Percentiles rank a stretch among this genome's conserved stretches.
These are phyloP conservation scores for Trichoderma aggressivum DNA, from an alignment of 2,329 filamentous ascomycete genomes.

Conservation along the genomic window DNA sequence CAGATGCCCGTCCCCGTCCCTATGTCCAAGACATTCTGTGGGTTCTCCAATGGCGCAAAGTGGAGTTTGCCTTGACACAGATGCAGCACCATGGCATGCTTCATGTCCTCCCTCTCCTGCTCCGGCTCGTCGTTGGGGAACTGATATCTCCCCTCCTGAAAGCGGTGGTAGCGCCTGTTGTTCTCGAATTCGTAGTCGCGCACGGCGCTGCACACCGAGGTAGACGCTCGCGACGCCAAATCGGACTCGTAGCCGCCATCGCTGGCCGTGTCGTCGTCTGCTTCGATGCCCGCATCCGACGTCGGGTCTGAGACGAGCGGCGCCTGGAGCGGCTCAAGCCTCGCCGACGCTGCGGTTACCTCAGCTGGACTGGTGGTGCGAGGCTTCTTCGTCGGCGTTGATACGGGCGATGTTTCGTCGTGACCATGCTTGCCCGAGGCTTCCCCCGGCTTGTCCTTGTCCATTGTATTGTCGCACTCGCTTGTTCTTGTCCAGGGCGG, in stretches of 20 bases:
- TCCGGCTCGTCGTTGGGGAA: constrained; percentile 44
- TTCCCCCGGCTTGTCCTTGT: neutral
- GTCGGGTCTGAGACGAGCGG: neutral
- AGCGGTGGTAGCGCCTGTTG: constrained; percentile 41
- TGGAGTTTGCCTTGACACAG: constrained; percentile 38
- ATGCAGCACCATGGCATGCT: constrained; percentile 38
- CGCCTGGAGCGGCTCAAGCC: neutral
- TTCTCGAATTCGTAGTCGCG: constrained; percentile 43
- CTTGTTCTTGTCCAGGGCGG: neutral
- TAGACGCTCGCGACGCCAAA: constrained; percentile 18
- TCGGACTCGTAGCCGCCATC: constrained; percentile 17
- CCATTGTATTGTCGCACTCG: neutral
- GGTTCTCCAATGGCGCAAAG: constrained; percentile 39
- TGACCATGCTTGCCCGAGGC: neutral
- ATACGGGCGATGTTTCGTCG: neutral
- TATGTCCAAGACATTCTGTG: constrained; percentile 40
- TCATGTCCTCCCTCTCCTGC: constrained; percentile 43
- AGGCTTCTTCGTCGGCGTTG: neutral
- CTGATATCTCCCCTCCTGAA: constrained; percentile 37
- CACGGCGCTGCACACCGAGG: constrained; percentile 30
- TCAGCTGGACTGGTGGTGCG: neutral
- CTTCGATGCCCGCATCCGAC: neutral
- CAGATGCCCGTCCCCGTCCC: constrained; percentile 38
- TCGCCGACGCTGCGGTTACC: neutral
- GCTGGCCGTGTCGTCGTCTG: constrained; percentile 7